Conservation (phyloP, 768 basidiomycete genomes). For the Heimioporus sp. region DNA sequence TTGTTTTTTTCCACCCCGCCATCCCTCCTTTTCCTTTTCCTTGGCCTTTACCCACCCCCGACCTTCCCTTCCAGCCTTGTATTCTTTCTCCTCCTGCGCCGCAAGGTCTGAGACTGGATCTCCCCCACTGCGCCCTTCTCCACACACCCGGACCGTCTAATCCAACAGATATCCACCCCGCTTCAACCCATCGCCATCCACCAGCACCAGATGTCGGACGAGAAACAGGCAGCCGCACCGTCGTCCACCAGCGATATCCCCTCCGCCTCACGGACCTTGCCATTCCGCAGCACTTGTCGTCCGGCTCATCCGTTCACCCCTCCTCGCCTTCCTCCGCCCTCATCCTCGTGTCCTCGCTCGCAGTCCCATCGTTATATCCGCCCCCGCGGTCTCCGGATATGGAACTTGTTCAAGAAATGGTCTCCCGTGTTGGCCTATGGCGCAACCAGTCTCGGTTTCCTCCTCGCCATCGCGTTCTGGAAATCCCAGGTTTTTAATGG, state of each 20-base stretch:
- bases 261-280: constrained; percentile 10
- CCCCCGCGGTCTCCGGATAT: constrained; percentile 52
- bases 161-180: no score
- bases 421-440: constrained; percentile 75
- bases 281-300: constrained; percentile 13
- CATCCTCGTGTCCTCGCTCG: constrained; percentile 15
- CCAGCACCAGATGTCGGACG: constrained; percentile 17
- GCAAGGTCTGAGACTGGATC: no score
- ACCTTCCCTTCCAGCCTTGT: background rate
- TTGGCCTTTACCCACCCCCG: background rate
- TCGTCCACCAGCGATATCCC: constrained; percentile 19
- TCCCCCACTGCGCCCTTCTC: no score
- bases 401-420: constrained; percentile 68
- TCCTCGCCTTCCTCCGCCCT: constrained; percentile 13
- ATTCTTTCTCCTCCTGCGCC: background rate
- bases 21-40: background rate
- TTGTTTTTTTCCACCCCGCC: background rate
- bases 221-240: constrained; percentile 16
- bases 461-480: constrained; percentile 82
- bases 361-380: constrained; percentile 37
- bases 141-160: no score
- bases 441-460: constrained; percentile 71
- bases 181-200: background rate
- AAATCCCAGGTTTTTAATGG: constrained; percentile 79
- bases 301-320: constrained; percentile 21